Conservation (phyloP, 306 rosid genomes). For the Malus orientalis region DNA sequence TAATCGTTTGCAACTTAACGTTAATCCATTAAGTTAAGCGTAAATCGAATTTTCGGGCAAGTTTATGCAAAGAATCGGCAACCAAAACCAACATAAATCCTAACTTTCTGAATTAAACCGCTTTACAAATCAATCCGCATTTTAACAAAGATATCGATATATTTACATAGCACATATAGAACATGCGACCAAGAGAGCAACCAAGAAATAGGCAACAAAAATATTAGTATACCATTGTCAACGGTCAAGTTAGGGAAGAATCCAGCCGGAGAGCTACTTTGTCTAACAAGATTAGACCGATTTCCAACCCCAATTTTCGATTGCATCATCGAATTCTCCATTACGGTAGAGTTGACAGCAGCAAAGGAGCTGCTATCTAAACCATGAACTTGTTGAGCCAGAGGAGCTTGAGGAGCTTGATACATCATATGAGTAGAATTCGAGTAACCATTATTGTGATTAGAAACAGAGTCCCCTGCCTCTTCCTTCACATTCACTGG, state of each 20-base stretch:
- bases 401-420: conserved; percentile 18
- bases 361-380: conserved; percentile 29
- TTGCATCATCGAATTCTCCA: conserved; percentile 21
- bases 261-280: conserved; percentile 64
- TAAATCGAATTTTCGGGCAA: background rate
- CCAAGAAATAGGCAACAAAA: background rate
- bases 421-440: conserved; percentile 32
- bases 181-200: background rate
- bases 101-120: background rate
- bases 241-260: conserved; percentile 35
- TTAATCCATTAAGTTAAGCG: background rate
- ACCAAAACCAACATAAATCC: background rate
- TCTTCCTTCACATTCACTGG: conserved; percentile 50
- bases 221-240: conserved; percentile 45
- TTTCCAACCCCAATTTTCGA: conserved; percentile 32
- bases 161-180: no score
- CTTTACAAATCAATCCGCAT: background rate
- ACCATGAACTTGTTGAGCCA: conserved; percentile 29
- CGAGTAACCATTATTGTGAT: conserved; percentile 21
- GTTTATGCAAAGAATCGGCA: background rate
- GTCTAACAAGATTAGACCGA: conserved; percentile 47
- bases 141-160: background rate
- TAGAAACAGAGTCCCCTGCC: conserved; percentile 29
- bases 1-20: background rate
- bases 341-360: conserved; percentile 19